A percentile compares a stretch with the other conserved stretches of the same genome.
phyloP scores from a whole-genome alignment of 2,329 filamentous ascomycete species.

The Arthrobotrys iridis region DNA sequence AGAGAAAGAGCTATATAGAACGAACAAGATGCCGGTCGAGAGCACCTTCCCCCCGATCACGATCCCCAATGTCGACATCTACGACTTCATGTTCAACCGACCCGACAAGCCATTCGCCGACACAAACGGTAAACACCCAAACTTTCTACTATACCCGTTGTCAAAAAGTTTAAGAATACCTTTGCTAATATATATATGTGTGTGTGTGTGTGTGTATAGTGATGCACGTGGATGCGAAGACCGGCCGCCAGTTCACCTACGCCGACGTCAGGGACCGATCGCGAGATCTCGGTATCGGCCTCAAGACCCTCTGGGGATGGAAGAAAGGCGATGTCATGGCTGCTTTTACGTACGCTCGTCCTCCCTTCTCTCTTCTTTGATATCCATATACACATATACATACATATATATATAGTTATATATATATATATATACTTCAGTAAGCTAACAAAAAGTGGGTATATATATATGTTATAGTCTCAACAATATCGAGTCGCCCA shows the following conservation, averaged over 20 bases:
- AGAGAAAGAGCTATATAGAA: not conserved
- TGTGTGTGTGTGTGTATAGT: conserved; percentile 69
- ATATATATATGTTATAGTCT: conserved; percentile 64
- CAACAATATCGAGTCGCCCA: conserved; percentile 84
- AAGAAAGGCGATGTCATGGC: conserved; percentile 83
- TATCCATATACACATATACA: not conserved
- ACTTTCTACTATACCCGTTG: too few species aligned
- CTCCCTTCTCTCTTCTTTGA: not conserved
- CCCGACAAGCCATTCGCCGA: conserved; percentile 74
- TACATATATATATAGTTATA: too few species aligned
- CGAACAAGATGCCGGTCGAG: conserved; percentile 72
- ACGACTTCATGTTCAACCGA: conserved; percentile 79
- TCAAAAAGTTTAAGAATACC: too few species aligned
- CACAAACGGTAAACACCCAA: conserved; percentile 77
- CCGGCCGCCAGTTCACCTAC: conserved; percentile 75
- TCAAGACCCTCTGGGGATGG: conserved; percentile 80
- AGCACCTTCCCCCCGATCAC: conserved; percentile 73
- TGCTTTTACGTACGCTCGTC: conserved; percentile 70
- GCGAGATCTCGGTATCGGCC: conserved; percentile 79
- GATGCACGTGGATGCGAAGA: conserved; percentile 80
- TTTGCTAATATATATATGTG: conserved; percentile 34
- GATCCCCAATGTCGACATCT: conserved; percentile 80
- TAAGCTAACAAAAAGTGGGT: not conserved
- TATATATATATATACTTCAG: not conserved
- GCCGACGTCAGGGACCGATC: conserved; percentile 73